Percentiles rank a stretch among this genome's conserved stretches.
These are phyloP conservation scores for Sporothrix brunneoviolacea DNA, from an alignment of 2,329 filamentous ascomycete genomes.

Conservation along the genomic window DNA sequence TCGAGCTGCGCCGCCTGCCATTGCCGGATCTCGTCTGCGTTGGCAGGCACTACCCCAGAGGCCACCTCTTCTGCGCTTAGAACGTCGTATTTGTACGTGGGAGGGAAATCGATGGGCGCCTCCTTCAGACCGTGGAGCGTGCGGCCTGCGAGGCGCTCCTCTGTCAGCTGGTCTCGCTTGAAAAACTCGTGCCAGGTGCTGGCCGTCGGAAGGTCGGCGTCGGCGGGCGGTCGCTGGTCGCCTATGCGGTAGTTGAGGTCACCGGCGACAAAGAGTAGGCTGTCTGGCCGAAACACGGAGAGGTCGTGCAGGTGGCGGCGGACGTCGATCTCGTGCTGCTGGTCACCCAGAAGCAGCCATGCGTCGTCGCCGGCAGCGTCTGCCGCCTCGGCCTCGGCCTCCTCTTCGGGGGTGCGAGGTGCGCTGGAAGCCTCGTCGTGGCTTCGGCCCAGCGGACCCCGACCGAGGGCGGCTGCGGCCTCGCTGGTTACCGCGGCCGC, in stretches of 20 bases:
- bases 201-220: slow-evolving; percentile 57
- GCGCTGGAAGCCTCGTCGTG: slow-evolving; percentile 19
- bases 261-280: slow-evolving; percentile 78
- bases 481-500: not conserved
- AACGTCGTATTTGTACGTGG: slow-evolving; percentile 83
- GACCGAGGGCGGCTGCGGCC: not conserved
- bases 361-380: slow-evolving; percentile 25
- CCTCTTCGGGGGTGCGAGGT: slow-evolving; percentile 24
- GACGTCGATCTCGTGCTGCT: slow-evolving; percentile 16
- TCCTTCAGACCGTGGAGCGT: slow-evolving; percentile 76
- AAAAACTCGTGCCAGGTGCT: slow-evolving; percentile 63
- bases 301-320: slow-evolving; percentile 40
- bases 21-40: slow-evolving; percentile 22
- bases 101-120: slow-evolving; percentile 68
- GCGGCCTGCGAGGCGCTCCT: slow-evolving; percentile 60
- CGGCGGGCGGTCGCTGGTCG: slow-evolving; percentile 52
- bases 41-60: slow-evolving; percentile 24
- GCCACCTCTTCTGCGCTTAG: slow-evolving; percentile 23
- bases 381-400: slow-evolving; percentile 27
- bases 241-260: slow-evolving; percentile 94
- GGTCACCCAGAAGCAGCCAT: slow-evolving; percentile 23
- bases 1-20: not conserved
- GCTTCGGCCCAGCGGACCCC: slow-evolving; percentile 12
- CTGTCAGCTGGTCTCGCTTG: slow-evolving; percentile 68
- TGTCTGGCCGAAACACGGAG: slow-evolving; percentile 66